Evolutionary conservation across 2,329 filamentous ascomycete species (phyloP).

Genomic region (Sporothrix schenckii): DNA sequence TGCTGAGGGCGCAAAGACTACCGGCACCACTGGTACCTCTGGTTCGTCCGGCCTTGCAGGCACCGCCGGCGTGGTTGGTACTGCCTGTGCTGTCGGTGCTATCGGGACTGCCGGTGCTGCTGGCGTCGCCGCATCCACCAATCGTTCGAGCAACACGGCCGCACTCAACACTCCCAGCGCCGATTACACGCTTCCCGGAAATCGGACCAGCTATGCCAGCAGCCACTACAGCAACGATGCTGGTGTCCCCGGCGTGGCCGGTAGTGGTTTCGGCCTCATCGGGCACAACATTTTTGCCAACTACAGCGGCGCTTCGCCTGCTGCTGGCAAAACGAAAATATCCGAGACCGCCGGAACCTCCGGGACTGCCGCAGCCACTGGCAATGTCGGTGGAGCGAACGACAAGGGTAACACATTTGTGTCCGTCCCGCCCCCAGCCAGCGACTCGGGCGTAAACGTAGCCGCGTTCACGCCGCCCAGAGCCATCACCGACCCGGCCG

Average conservation of each 20-base stretch:
- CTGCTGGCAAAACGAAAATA: conserved; percentile 14
- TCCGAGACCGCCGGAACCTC: neutral
- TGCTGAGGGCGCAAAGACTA: neutral
- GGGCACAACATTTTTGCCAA: conserved; percentile 28
- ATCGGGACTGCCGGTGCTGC: conserved; percentile 19
- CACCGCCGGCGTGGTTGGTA: neutral
- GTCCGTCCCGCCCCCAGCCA: conserved; percentile 17
- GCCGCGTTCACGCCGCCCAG: conserved; percentile 38
- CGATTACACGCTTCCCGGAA: conserved; percentile 17
- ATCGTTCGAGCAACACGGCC: neutral
- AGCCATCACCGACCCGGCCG: conserved; percentile 38
- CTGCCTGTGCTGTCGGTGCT: neutral
- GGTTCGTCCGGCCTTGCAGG: neutral
- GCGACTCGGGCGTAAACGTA: conserved; percentile 36
- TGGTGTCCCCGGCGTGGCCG: neutral
- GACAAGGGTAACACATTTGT: conserved; percentile 27
- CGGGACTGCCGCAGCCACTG: neutral
- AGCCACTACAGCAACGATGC: conserved; percentile 34
- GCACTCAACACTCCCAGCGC: conserved; percentile 7
- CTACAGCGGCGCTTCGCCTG: neutral
- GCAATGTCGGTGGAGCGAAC: neutral
- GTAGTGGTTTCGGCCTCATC: conserved; percentile 26
- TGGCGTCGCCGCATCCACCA: conserved; percentile 11
- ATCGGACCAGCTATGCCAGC: conserved; percentile 34
- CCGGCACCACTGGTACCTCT: neutral